Evolutionary conservation across 345 rosid species (phyloP).

Genomic region (Lepidium didymum): DNA sequence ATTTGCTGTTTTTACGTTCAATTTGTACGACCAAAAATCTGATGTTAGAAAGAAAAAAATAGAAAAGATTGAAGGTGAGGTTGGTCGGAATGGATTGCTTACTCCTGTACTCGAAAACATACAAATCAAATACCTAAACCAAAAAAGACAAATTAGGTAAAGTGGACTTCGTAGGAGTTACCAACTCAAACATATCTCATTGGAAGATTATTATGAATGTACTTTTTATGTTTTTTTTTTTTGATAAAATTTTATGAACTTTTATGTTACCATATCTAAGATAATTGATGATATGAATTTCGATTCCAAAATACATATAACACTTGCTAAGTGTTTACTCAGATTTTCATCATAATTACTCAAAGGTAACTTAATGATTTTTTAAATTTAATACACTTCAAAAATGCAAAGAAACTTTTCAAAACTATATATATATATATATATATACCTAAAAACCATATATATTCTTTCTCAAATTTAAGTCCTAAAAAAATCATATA

Average conservation of each 20-base stretch:
- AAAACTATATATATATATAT: no score
- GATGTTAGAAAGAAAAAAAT: neutral
- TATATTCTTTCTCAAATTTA: no score
- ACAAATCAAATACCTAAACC: slow-evolving; percentile 23
- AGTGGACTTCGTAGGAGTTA: slow-evolving; percentile 22
- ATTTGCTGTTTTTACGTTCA: neutral
- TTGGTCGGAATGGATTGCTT: slow-evolving; percentile 25
- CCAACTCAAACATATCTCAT: slow-evolving; percentile 20
- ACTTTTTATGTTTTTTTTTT: no score
- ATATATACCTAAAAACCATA: no score
- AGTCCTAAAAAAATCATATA: no score
- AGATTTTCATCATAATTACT: no score
- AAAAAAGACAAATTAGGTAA: slow-evolving; percentile 19
- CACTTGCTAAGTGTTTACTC: no score
- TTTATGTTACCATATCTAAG: neutral
- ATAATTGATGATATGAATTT: neutral
- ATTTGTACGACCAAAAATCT: neutral
- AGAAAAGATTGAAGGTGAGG: slow-evolving; percentile 12
- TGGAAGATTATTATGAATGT: neutral
- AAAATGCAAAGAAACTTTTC: no score
- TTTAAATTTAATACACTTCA: no score
- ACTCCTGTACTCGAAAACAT: slow-evolving; percentile 10
- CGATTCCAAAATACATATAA: neutral
- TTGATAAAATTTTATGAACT: no score
- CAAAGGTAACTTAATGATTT: no score